Conservation (phyloP, 352 stramenopile genomes). For the Aphanomyces astaci region DNA sequence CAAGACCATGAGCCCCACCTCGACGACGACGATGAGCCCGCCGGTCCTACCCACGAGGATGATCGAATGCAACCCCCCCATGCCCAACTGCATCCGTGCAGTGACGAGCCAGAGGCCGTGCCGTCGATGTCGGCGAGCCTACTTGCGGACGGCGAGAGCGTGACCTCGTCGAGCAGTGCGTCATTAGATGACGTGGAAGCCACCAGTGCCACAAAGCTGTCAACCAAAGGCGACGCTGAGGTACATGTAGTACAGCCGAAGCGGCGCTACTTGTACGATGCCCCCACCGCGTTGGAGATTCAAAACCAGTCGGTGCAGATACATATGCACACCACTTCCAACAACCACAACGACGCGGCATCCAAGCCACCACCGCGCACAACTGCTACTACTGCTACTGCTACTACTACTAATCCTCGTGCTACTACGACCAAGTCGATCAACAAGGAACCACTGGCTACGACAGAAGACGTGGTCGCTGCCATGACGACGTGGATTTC, state of each 20-base stretch:
- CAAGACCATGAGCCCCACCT: not conserved
- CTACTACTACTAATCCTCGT: not conserved
- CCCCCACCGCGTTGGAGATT: conserved; percentile 5
- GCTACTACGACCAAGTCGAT: no score
- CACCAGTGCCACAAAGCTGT: not conserved
- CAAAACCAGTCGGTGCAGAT: conserved; percentile 21
- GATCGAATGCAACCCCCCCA: not conserved
- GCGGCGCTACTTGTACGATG: conserved; percentile 12
- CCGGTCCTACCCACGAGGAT: not conserved
- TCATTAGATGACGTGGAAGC: not conserved
- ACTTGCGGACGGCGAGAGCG: not conserved
- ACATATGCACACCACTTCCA: not conserved
- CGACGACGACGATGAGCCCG: not conserved
- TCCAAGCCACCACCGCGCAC: not conserved
- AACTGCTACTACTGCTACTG: not conserved
- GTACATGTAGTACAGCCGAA: not conserved
- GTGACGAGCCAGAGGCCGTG: not conserved
- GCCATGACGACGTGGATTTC: conserved; percentile 8
- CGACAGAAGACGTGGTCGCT: not conserved
- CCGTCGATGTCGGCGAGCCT: not conserved
- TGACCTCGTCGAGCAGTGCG: not conserved
- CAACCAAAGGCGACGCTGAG: not conserved
- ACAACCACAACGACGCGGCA: not conserved
- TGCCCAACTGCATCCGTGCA: not conserved
- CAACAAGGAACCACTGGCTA: no score